These are phyloP conservation scores for Fusarium multiceps DNA, from an alignment of 2,329 filamentous ascomycete species.

Conservation along the genomic window DNA sequence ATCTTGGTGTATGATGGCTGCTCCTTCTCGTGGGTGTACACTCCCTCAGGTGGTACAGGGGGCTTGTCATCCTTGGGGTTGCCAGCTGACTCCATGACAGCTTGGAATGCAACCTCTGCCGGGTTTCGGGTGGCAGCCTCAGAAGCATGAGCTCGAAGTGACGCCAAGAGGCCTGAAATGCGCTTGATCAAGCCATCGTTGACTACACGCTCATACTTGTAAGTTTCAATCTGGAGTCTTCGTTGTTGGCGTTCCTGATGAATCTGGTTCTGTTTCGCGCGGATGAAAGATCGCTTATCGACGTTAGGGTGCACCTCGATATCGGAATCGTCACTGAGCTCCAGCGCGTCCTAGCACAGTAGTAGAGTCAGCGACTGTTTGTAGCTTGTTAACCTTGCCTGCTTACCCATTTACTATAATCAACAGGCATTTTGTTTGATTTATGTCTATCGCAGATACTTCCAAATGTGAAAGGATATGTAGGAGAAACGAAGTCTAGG, in stretches of 20 bases:
- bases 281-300: constrained; percentile 97
- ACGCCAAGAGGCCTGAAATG: constrained; percentile 80
- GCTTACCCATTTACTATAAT: constrained; percentile 77
- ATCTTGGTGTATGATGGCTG: constrained; percentile 93
- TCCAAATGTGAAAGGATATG: not conserved
- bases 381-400: not conserved
- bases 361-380: constrained; percentile 16
- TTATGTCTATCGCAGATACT: not conserved
- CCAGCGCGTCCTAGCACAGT: constrained; percentile 77
- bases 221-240: constrained; percentile 86
- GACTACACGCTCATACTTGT: constrained; percentile 92
- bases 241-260: constrained; percentile 89
- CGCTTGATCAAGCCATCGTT: constrained; percentile 90
- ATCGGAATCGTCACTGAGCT: constrained; percentile 98
- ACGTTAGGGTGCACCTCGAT: constrained; percentile 99
- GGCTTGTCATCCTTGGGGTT: constrained; percentile 80
- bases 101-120: constrained; percentile 87
- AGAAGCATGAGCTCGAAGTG: constrained; percentile 78
- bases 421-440: constrained; percentile 58
- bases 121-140: constrained; percentile 73
- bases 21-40: constrained; percentile 78
- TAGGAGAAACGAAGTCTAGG: not conserved
- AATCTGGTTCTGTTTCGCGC: constrained; percentile 97
- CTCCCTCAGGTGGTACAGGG: constrained; percentile 78
- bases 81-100: constrained; percentile 83